phyloP scores from a whole-genome alignment of 352 stramenopile genomes.

The Phytophthora sp. region DNA sequence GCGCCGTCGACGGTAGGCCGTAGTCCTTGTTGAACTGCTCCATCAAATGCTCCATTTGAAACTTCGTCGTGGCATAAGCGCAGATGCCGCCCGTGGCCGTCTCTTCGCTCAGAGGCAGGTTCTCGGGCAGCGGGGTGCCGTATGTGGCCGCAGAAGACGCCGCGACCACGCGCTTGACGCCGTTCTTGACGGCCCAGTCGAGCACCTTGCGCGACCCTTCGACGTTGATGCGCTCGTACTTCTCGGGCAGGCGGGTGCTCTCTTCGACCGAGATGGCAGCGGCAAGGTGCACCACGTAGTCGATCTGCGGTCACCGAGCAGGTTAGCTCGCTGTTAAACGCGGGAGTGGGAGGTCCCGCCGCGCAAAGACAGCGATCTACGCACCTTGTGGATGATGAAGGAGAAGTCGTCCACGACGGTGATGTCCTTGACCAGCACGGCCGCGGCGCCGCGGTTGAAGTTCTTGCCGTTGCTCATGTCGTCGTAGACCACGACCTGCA shows the following conservation, averaged over 20 bases:
- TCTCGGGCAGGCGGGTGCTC: slow-evolving; percentile 83
- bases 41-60: slow-evolving; percentile 87
- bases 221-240: slow-evolving; percentile 88
- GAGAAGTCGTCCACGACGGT: slow-evolving; percentile 80
- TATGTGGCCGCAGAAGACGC: slow-evolving; percentile 84
- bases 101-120: slow-evolving; percentile 76
- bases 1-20: slow-evolving; percentile 73
- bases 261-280: slow-evolving; percentile 88
- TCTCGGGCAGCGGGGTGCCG: slow-evolving; percentile 63
- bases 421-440: slow-evolving; percentile 86
- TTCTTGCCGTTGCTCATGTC: slow-evolving; percentile 91
- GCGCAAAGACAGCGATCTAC: background rate
- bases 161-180: slow-evolving; percentile 80
- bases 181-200: slow-evolving; percentile 76
- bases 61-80: slow-evolving; percentile 84
- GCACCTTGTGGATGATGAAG: slow-evolving; percentile 82
- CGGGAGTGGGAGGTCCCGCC: background rate
- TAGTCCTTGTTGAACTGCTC: slow-evolving; percentile 68
- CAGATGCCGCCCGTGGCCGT: slow-evolving; percentile 80
- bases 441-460: slow-evolving; percentile 75
- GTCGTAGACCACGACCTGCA: slow-evolving; percentile 84
- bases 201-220: slow-evolving; percentile 84
- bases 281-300: slow-evolving; percentile 85
- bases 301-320: slow-evolving; percentile 43
- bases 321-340: background rate